Conservation (phyloP, 768 basidiomycete species). For the Russula abietina region DNA sequence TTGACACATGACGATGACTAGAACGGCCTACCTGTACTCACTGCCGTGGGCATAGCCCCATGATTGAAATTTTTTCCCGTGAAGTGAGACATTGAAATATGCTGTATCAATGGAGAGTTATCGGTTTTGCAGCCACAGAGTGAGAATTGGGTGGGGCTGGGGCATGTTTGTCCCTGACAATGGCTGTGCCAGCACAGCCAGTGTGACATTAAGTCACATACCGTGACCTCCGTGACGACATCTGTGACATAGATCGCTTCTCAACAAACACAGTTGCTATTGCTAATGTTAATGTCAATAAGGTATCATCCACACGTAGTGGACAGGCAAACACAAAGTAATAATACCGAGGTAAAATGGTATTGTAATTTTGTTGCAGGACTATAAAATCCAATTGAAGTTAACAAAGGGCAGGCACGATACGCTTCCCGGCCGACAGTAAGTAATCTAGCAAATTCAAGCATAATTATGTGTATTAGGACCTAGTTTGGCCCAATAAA, state of each 20-base stretch:
- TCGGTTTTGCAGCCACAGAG: not conserved
- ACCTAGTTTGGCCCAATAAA: constrained; percentile 78
- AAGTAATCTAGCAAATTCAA: too few relatives aligned
- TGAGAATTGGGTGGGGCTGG: not conserved
- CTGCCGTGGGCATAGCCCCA: not conserved
- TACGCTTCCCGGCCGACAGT: too few relatives aligned
- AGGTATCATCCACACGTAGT: too few relatives aligned
- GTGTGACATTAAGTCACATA: not conserved
- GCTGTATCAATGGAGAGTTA: too few relatives aligned
- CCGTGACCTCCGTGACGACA: not conserved
- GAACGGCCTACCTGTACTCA: not conserved
- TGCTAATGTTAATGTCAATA: too few relatives aligned
- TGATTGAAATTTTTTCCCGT: not conserved
- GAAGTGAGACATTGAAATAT: constrained; percentile 8
- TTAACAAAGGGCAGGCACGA: not conserved
- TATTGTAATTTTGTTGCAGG: not conserved
- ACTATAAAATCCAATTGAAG: not conserved
- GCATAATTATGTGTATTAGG: too few relatives aligned
- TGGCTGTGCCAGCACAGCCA: not conserved
- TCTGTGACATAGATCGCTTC: not conserved
- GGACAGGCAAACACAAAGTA: too few relatives aligned
- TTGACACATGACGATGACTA: not conserved
- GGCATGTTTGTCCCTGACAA: not conserved
- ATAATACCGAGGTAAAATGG: not conserved
- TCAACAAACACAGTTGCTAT: too few relatives aligned